Evolutionary conservation across 768 basidiomycete genomes (phyloP), one percentile per base, ranked within the genome.

Genomic region (Kwoniella dendrophila): DNA sequence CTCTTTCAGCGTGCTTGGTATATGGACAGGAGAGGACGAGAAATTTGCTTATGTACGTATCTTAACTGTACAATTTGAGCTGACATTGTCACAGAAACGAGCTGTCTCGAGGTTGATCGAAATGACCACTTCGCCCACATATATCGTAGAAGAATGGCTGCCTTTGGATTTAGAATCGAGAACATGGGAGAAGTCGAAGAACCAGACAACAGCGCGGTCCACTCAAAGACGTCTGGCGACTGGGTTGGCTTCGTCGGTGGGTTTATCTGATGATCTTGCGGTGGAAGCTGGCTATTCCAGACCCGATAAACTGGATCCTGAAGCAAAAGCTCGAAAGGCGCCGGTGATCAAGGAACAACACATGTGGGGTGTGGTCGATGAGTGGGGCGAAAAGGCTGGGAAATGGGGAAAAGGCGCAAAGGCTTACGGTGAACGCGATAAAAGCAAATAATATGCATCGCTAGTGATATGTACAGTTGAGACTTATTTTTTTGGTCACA

Each of bases 81-180:
- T 32, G n/a, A 10, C 14, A n/a, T 32, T 12, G 29, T 38, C 29
- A 22, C 48, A 77, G 77, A 85, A 84, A 77, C 82, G 86, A 40
- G 86, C 85, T 1, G 81, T 86, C 20, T 86, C 85, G 14, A 80
- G 85, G 26, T 76, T 86, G 20, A 76, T 82, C 59, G 85, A 87
- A 75, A 86, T 86, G 84, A 84, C 83, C 18, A 69, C 70, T 1
- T 72, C 70, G 12, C 66, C 68, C 11, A 65, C 60, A 2, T 79
- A 79, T 60, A 62, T 67, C 6, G 40, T 54, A 2, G 76, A 79
- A 57, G 66, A 65, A 53, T 79, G 78, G 78, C 49, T 73, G 4
- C 78, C 78, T 4, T 61, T 79, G 0, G 64, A 63, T 34, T 24
- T 50, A 6, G 56, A 57, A 4, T 62, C 62, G 6, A 50, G 78